Base-by-base conservation (phyloP, 805 yeast species). In the Candida incommunis region DNA sequence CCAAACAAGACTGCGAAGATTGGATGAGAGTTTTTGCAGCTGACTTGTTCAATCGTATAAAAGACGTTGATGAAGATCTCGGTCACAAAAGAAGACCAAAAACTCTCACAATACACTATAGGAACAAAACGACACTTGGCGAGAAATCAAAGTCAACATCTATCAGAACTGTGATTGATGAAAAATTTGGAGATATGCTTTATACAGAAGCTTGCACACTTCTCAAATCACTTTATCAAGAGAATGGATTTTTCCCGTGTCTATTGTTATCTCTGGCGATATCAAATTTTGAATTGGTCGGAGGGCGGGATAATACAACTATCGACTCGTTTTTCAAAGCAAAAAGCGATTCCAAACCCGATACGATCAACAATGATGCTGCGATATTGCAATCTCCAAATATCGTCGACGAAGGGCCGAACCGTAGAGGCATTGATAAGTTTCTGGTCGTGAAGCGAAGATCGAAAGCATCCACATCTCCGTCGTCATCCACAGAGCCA, bases 1-100 rank as follows among this genome's bases (percentile, higher is more conserved):
- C 69, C 2, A 49, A 70, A 4, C 65, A 64, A 2, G 95, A 84
- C 52, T 74, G 83, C 21, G 51, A 66, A 3, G 78, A 76, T 20
- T 90, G 98, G 98, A 63, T 90, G 4, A 75, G 70, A 31, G 94
- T 90, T 0, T 88, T 80, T 64, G 71, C 82, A 1, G 88, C 87
- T 0, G 98, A 90, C 54, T 61, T 90, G 24, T 64, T 73, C 23
- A 76, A 78, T 43, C 60, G 98, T 45, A 59, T 88, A 3, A 66
- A 72, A 23, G 97, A 90, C 53, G 55, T 81, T 20, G 83, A 78
- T 48, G 88, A 83, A 50, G 94, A 86, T 52, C 69, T 45, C 2
- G 54, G 54, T 1, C 40, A 51, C 2, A 56, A 64, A 1, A 58
- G 68, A 35, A 57, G 84, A 42, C 88, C 90, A 1, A 70, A 70